Conservation (phyloP, 2,329 filamentous ascomycete genomes). For the Claviceps sp. region DNA sequence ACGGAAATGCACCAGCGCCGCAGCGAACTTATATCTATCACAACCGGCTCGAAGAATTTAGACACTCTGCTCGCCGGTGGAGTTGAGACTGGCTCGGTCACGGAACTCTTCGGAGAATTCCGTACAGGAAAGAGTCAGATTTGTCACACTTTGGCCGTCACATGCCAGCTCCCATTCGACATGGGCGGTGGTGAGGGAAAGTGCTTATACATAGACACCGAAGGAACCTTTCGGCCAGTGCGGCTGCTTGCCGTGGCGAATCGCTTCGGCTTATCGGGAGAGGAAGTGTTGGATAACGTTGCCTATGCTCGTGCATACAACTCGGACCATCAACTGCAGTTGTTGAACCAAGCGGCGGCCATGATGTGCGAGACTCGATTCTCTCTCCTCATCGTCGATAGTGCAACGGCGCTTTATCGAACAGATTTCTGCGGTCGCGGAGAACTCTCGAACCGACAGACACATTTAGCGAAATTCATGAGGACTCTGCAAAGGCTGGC, state of each 20-base stretch:
- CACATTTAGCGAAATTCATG: slow-evolving; percentile 80
- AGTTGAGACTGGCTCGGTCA: slow-evolving; percentile 93
- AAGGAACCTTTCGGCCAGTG: slow-evolving; percentile 91
- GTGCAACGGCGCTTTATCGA: slow-evolving; percentile 85
- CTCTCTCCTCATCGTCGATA: slow-evolving; percentile 89
- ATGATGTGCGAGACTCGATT: slow-evolving; percentile 99
- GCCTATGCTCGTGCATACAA: slow-evolving; percentile 98
- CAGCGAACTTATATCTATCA: slow-evolving; percentile 95
- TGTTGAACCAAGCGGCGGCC: slow-evolving; percentile 84
- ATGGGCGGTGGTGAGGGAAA: slow-evolving; percentile 99
- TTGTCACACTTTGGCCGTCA: slow-evolving; percentile 95
- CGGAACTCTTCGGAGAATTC: slow-evolving; percentile 96
- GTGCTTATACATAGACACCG: slow-evolving; percentile 95
- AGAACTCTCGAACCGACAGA: slow-evolving; percentile 87
- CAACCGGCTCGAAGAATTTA: slow-evolving; percentile 92
- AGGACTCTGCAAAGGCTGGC: slow-evolving; percentile 66
- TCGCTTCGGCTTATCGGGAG: slow-evolving; percentile 83
- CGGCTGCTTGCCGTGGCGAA: slow-evolving; percentile 84
- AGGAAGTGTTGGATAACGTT: slow-evolving; percentile 96
- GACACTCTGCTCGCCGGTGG: slow-evolving; percentile 91
- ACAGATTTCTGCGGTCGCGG: slow-evolving; percentile 96
- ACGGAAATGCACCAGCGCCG: slow-evolving; percentile 97
- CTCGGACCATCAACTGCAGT: slow-evolving; percentile 90
- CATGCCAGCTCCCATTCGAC: slow-evolving; percentile 93
- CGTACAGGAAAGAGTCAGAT: slow-evolving; percentile 97